phyloP scores from a whole-genome alignment of 768 basidiomycete species.

The Russula ochroleuca region DNA sequence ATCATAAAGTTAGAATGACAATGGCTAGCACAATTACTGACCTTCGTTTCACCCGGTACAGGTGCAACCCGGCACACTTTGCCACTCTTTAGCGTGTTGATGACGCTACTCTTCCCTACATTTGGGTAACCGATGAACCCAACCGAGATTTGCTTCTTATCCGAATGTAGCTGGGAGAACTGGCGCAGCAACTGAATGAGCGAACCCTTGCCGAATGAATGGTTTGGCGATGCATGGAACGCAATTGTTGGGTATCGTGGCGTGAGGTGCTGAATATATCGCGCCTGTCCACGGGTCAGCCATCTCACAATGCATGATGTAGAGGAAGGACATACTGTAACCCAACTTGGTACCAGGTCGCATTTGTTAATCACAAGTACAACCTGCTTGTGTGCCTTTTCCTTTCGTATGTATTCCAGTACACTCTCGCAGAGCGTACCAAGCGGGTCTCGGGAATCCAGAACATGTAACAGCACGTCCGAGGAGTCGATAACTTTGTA shows the following conservation, averaged over 20 bases:
- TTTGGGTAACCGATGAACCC: conserved; percentile 98
- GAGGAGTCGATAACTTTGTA: conserved; percentile 99
- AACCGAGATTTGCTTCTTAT: conserved; percentile 99
- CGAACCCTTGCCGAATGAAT: conserved; percentile 98
- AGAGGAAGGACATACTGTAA: conserved; percentile 63
- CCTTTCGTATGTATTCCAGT: conserved; percentile 88
- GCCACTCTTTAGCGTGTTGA: conserved; percentile 97
- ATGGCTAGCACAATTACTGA: conserved; percentile 19
- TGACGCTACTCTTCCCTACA: conserved; percentile 95
- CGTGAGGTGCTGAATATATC: conserved; percentile 93
- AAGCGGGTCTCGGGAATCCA: conserved; percentile 93
- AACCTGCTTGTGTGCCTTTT: conserved; percentile 96
- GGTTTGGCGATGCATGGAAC: conserved; percentile 97
- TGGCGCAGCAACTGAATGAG: conserved; percentile 95
- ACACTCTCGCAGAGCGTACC: conserved; percentile 95
- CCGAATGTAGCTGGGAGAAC: conserved; percentile 93
- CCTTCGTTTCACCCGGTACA: conserved; percentile 95
- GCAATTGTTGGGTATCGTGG: conserved; percentile 95
- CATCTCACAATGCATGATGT: not conserved
- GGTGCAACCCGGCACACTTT: conserved; percentile 97
- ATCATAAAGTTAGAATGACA: not conserved
- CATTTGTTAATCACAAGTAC: conserved; percentile 98
- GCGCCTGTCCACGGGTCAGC: conserved; percentile 51
- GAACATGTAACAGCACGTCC: conserved; percentile 90
- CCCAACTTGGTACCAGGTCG: conserved; percentile 98